These are phyloP conservation scores for Metschnikowia similis DNA, from an alignment of 805 yeast genomes.

Conservation along the genomic window DNA sequence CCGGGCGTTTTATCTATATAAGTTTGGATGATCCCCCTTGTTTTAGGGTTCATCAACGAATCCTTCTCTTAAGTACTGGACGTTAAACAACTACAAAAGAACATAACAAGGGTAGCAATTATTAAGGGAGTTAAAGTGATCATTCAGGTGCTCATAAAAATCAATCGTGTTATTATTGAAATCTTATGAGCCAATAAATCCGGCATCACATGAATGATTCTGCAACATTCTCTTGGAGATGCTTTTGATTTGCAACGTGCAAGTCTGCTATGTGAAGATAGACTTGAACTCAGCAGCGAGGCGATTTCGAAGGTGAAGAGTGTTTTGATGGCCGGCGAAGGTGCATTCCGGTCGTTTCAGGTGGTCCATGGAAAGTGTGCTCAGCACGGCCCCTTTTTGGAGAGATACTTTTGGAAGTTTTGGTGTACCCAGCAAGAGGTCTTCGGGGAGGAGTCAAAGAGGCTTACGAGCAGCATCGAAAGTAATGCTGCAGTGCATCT, in stretches of 20 bases:
- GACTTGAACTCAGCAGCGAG: background rate
- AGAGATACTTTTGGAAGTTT: slow-evolving; percentile 6
- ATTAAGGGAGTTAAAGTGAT: too few relatives aligned
- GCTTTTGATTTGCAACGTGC: background rate
- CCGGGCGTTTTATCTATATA: too few relatives aligned
- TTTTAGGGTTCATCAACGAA: too few relatives aligned
- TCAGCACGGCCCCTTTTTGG: slow-evolving; percentile 2
- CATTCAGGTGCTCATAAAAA: too few relatives aligned
- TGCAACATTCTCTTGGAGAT: background rate
- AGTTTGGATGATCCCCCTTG: too few relatives aligned
- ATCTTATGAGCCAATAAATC: too few relatives aligned
- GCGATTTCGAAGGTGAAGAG: background rate
- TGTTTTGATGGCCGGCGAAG: background rate
- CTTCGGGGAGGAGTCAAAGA: background rate
- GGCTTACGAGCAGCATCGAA: background rate
- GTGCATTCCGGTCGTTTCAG: background rate
- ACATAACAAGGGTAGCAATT: too few relatives aligned
- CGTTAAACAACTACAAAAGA: too few relatives aligned
- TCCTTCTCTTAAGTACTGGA: too few relatives aligned
- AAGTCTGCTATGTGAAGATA: background rate
- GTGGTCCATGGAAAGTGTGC: background rate
- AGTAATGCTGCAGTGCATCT: background rate
- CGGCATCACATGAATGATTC: too few relatives aligned
- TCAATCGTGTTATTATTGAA: too few relatives aligned
- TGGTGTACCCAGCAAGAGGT: slow-evolving; percentile 1